A percentile compares a stretch with the other conserved stretches of the same genome.
phyloP scores from a whole-genome alignment of 2,329 filamentous ascomycete genomes.

The Macrophomina tecta region DNA sequence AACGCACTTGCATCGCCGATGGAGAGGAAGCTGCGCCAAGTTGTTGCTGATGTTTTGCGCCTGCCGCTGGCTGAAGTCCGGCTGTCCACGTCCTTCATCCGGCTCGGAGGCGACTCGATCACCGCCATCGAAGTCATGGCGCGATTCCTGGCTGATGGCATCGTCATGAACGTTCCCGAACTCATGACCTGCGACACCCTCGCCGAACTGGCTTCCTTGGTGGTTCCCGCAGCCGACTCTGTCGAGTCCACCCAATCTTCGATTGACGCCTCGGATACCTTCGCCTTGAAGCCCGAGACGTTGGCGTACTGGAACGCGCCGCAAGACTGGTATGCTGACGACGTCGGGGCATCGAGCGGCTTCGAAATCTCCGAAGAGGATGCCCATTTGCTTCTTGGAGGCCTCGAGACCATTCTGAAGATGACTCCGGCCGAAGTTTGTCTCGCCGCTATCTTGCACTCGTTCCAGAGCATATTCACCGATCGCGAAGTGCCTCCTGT shows the following conservation, averaged over 20 bases:
- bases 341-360: not conserved
- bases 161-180: not conserved
- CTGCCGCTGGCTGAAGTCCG: slow-evolving; percentile 1
- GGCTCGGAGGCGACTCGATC: slow-evolving; percentile 1
- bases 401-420: not conserved
- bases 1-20: not conserved
- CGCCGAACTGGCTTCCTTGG: not conserved
- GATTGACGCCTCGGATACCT: not conserved
- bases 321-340: not conserved
- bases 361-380: not conserved
- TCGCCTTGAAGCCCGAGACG: not conserved
- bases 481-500: slow-evolving; percentile 6
- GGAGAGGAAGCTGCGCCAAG: not conserved
- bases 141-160: not conserved
- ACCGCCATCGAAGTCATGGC: slow-evolving; percentile 6
- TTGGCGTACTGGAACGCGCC: not conserved
- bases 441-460: not conserved
- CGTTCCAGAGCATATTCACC: not conserved
- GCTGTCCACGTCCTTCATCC: slow-evolving; percentile 2
- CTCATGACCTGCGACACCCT: not conserved
- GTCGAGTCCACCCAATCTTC: slow-evolving; percentile 3
- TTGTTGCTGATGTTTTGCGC: slow-evolving; percentile 1
- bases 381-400: not conserved
- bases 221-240: slow-evolving; percentile 1
- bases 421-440: not conserved